phyloP scores from a whole-genome alignment of 306 rosid species.

The Sphenostylis stenocarpa region DNA sequence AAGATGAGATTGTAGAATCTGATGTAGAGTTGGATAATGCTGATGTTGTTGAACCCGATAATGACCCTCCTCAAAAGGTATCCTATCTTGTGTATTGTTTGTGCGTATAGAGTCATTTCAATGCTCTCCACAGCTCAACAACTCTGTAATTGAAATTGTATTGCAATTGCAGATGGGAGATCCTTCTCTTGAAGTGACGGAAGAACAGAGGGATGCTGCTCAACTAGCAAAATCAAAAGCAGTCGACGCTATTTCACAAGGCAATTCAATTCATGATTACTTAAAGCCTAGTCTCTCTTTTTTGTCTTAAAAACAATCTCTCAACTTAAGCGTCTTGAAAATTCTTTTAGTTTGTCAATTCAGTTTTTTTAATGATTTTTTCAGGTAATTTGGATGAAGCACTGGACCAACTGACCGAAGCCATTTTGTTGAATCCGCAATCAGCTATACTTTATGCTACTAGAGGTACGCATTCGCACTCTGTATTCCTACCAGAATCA shows the following conservation, averaged over 20 bases:
- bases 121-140: neutral
- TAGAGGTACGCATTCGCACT: constrained; percentile 51
- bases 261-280: constrained; percentile 26
- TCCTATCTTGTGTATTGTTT: neutral
- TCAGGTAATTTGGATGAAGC: constrained; percentile 68
- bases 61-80: constrained; percentile 81
- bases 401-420: constrained; percentile 71
- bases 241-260: constrained; percentile 55
- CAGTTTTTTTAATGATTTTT: constrained; percentile 14
- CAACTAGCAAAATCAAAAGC: constrained; percentile 67
- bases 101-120: neutral
- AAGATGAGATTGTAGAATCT: constrained; percentile 63
- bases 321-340: neutral
- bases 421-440: constrained; percentile 70
- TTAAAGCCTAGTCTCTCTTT: neutral
- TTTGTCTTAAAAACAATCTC: neutral
- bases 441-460: constrained; percentile 82
- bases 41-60: constrained; percentile 67
- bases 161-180: constrained; percentile 69
- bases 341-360: neutral
- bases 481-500: neutral
- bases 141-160: neutral
- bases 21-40: constrained; percentile 71
- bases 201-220: constrained; percentile 66
- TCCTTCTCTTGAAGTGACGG: constrained; percentile 60